A percentile compares a stretch with the other conserved stretches of the same genome.
Conservation (phyloP, 2,329 filamentous ascomycete genomes). For the Aspergillus sp. region DNA sequence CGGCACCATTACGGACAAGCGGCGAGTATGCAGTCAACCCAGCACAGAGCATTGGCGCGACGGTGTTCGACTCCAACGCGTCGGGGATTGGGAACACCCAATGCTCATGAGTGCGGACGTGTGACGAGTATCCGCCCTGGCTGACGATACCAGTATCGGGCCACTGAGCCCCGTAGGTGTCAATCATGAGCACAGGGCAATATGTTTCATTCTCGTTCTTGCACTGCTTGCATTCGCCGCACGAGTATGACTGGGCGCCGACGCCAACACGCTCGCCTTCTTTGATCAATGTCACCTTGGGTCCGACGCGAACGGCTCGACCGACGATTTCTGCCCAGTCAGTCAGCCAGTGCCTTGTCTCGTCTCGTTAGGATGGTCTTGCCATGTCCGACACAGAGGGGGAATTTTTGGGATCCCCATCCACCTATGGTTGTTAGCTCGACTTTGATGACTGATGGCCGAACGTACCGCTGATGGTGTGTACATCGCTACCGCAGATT, state of each 20-base stretch:
- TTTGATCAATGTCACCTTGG: slow-evolving; percentile 65
- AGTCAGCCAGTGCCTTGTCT: background rate
- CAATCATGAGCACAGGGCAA: slow-evolving; percentile 58
- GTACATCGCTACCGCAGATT: slow-evolving; percentile 73
- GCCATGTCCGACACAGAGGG: slow-evolving; percentile 58
- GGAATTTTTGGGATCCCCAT: slow-evolving; percentile 57
- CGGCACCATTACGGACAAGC: slow-evolving; percentile 73
- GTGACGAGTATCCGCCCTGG: slow-evolving; percentile 69
- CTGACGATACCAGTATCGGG: slow-evolving; percentile 66
- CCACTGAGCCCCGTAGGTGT: slow-evolving; percentile 60
- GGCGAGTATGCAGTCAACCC: slow-evolving; percentile 81
- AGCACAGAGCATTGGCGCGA: slow-evolving; percentile 82
- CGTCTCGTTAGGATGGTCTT: slow-evolving; percentile 16
- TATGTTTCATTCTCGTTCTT: slow-evolving; percentile 71
- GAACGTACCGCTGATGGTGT: slow-evolving; percentile 61
- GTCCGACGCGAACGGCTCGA: slow-evolving; percentile 68
- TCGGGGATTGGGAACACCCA: slow-evolving; percentile 74
- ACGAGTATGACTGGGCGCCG: slow-evolving; percentile 69
- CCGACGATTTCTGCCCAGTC: slow-evolving; percentile 66
- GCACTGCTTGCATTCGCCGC: slow-evolving; percentile 68
- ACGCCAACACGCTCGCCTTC: slow-evolving; percentile 69
- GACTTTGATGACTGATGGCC: background rate
- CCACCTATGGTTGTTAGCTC: slow-evolving; percentile 46
- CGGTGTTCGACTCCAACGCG: slow-evolving; percentile 61
- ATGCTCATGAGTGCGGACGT: slow-evolving; percentile 77